Conservation (phyloP, 169 alveolate species). For the Pseudocohnilembus persalinus region DNA sequence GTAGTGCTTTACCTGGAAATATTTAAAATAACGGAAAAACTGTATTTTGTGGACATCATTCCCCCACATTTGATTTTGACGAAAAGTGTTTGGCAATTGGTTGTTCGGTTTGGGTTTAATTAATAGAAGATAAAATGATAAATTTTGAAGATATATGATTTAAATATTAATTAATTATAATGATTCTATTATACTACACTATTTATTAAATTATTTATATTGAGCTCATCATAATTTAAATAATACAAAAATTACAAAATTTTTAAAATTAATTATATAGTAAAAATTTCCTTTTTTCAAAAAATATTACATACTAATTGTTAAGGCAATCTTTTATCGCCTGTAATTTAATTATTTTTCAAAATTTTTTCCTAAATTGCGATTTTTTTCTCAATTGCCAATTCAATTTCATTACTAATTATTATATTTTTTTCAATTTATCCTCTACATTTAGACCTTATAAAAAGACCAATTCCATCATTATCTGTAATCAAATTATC, state of each 20-base stretch:
- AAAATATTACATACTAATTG: not conserved
- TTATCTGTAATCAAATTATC: constrained; percentile 52
- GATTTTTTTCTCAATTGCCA: constrained; percentile 47
- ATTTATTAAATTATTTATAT: too few species aligned
- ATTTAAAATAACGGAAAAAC: not conserved
- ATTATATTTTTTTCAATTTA: constrained; percentile 47
- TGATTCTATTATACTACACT: too few species aligned
- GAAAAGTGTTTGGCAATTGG: constrained; percentile 12
- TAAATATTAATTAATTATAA: too few species aligned
- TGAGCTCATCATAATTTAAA: too few species aligned
- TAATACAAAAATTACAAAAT: too few species aligned
- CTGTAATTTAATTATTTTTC: constrained; percentile 37
- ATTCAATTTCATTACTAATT: constrained; percentile 55
- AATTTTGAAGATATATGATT: too few species aligned
- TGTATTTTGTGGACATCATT: constrained; percentile 7
- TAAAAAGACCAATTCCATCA: constrained; percentile 58
- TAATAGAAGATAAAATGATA: constrained; percentile 17
- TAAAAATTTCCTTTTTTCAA: too few species aligned
- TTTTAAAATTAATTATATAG: too few species aligned
- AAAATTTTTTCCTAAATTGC: constrained; percentile 29
- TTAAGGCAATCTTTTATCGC: constrained; percentile 43
- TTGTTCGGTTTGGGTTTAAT: constrained; percentile 12
- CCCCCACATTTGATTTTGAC: constrained; percentile 16
- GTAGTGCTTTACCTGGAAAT: not conserved
- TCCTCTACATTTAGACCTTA: constrained; percentile 55